A percentile compares a stretch with the other conserved stretches of the same genome.
Evolutionary conservation across 169 alveolate genomes (phyloP).

Genomic region (Babesia gibsoni): DNA sequence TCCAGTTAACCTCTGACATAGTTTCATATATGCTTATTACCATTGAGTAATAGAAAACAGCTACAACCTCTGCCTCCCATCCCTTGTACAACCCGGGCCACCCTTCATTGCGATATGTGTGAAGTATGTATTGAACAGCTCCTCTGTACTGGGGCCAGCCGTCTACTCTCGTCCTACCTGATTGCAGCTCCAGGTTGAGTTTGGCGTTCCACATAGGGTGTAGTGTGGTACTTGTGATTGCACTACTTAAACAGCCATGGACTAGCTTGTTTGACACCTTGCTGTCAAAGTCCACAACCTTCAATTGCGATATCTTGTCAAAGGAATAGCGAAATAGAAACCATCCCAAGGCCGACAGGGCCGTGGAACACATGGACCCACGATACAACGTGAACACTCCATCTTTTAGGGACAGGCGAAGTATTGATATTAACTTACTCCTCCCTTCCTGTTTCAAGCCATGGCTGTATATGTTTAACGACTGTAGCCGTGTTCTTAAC

Average conservation of each 20-base stretch:
- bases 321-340: conserved; percentile 30
- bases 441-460: conserved; percentile 19
- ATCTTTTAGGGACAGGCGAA: conserved; percentile 26
- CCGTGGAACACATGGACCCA: conserved; percentile 41
- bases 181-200: conserved; percentile 52
- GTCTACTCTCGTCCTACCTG: conserved; percentile 37
- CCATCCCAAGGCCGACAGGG: conserved; percentile 50
- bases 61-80: conserved; percentile 25
- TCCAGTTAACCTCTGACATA: conserved; percentile 25
- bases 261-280: conserved; percentile 6
- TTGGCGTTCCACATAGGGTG: conserved; percentile 67
- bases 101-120: conserved; percentile 35
- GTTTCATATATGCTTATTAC: conserved; percentile 52
- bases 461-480: conserved; percentile 55
- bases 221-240: conserved; percentile 36
- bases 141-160: conserved; percentile 69
- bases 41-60: conserved; percentile 37
- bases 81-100: conserved; percentile 31
- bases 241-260: conserved; percentile 38
- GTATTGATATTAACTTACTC: conserved; percentile 5
- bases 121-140: conserved; percentile 29
- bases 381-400: conserved; percentile 45
- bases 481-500: conserved; percentile 53
- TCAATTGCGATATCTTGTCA: conserved; percentile 39
- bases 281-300: conserved; percentile 20